Conservation (phyloP, 768 basidiomycete species). For the Zangia roseola region DNA sequence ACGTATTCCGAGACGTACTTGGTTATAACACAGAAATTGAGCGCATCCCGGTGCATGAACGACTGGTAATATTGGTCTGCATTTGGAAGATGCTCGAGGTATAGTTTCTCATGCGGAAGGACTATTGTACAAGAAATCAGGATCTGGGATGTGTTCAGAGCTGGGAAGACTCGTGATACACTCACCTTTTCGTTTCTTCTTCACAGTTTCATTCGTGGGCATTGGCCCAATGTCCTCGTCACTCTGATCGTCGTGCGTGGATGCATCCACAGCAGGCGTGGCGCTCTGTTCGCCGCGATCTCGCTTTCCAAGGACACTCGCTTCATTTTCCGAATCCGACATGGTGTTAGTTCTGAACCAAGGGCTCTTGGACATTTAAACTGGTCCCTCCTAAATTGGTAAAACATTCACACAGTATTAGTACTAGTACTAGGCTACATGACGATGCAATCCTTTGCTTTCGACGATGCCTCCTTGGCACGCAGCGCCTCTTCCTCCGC, state of each 20-base stretch:
- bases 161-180: conserved; percentile 11
- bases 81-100: conserved; percentile 87
- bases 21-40: conserved; percentile 88
- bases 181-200: conserved; percentile 86
- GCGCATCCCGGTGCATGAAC: conserved; percentile 94
- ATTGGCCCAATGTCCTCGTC: conserved; percentile 87
- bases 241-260: conserved; percentile 45
- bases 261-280: conserved; percentile 17
- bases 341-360: conserved; percentile 30
- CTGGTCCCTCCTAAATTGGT: no score
- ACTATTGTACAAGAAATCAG: conserved; percentile 48
- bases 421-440: conserved; percentile 42
- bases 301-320: conserved; percentile 65
- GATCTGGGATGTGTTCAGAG: background rate
- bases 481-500: conserved; percentile 51
- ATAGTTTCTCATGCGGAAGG: conserved; percentile 89
- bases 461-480: conserved; percentile 28
- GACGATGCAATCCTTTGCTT: conserved; percentile 48
- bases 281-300: conserved; percentile 36
- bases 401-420: no score
- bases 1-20: conserved; percentile 49
- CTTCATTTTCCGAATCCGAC: conserved; percentile 49
- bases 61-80: conserved; percentile 95
- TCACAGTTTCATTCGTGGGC: conserved; percentile 52
- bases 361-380: no score